Base-by-base conservation (phyloP, 2,329 filamentous ascomycete species). In the Alternaria novae-zelandiae region DNA sequence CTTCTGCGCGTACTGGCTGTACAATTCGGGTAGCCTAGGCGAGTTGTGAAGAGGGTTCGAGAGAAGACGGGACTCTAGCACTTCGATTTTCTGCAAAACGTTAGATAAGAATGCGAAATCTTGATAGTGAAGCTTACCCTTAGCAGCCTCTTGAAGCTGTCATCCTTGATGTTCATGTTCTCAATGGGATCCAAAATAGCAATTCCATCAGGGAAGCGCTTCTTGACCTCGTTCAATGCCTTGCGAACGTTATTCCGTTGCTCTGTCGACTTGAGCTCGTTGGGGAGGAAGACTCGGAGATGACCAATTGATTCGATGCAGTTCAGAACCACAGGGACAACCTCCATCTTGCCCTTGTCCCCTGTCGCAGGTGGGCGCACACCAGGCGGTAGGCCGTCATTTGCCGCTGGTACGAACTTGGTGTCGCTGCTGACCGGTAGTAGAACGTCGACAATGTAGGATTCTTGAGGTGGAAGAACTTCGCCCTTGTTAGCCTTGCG, bases 131-230 rank as follows among this genome's bases (percentile, higher is more conserved):
- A 23, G 74, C 84, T 72, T 82, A 87, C 86, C 72, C 88, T 82
- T 12, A 98, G 87, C 5, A 97, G 87, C 78, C 94, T 93, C 85
- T 96, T 97, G 84, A 99, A 98, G 0, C 89, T 90, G 1, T 97
- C 94, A 74, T 98, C 96, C 5, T 86, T 90, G 74, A 99, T 98
- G 26, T 89, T 88, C 96, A 99, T 98, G 76, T 97, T 94, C 79
- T 98, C 94, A 43, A 99, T 90, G 0, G 96, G 96, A 74, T 99
- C 96, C 17, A 99, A 83, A 7, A 94, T 86, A 4, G 96, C 91
- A 60, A 99, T 84, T 4, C 96, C 96, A 75, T 99, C 96, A 1
- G 94, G 94, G 82, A 99, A 98, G 25, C 96, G 90, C 70, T 89
- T 89, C 80, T 92, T 88, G 15, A 97, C 90, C 79, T 98, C 95